A percentile compares a stretch with the other conserved stretches of the same genome.
Evolutionary conservation across 2,329 filamentous ascomycete genomes (phyloP).

Genomic region (Monosporascus sp.): DNA sequence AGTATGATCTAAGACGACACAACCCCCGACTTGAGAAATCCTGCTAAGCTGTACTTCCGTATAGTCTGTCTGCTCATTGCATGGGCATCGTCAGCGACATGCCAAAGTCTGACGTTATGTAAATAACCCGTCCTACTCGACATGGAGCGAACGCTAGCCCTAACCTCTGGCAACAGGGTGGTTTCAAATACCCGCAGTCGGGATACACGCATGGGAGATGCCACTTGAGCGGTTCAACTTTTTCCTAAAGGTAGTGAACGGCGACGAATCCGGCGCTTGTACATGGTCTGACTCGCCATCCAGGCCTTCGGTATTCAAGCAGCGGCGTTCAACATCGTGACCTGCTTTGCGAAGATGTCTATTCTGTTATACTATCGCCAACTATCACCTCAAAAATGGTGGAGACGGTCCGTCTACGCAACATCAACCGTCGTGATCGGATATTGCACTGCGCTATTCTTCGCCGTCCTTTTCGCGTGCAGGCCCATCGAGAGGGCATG

Average conservation of each 20-base stretch:
- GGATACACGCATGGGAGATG: background rate
- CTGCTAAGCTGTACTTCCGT: background rate
- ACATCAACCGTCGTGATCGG: background rate
- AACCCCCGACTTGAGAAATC: background rate
- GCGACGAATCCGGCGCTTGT: background rate
- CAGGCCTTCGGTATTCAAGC: background rate
- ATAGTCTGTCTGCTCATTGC: background rate
- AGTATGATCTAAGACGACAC: background rate
- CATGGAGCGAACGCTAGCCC: background rate
- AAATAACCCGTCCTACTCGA: background rate
- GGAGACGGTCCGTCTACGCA: background rate
- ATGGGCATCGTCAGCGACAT: background rate
- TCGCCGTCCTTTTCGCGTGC: background rate
- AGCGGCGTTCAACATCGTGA: background rate
- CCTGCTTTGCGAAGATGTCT: background rate
- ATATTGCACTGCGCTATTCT: background rate
- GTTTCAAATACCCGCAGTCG: background rate
- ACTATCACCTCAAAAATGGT: slow-evolving; percentile 1
- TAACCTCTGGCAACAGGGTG: background rate
- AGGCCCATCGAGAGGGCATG: background rate
- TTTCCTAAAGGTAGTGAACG: background rate
- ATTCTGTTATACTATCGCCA: background rate
- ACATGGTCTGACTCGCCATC: background rate
- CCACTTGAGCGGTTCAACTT: background rate
- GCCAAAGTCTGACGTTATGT: background rate